Base-by-base conservation (phyloP, 345 rosid genomes). In the Noccaea bulbosa region DNA sequence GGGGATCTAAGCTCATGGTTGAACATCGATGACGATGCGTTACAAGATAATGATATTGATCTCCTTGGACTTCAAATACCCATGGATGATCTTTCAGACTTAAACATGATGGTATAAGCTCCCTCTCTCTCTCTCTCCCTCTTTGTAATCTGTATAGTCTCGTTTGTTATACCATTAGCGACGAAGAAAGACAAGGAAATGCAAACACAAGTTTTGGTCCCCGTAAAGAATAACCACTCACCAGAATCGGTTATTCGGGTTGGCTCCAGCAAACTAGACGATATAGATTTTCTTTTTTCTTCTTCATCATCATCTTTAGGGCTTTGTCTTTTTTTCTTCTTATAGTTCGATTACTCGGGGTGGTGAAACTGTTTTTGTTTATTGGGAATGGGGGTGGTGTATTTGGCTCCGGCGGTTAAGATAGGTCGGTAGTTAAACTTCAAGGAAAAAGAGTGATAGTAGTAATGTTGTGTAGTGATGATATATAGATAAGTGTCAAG, bases 31-130 rank as follows among this genome's bases (percentile, higher is more conserved):
- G 99, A 94, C 20, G 97, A 92, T 62, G 91, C 83, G 62, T 83
- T 92, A 74, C 97, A 85, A 76, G 97, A 91, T 75, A 67, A 47
- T 24, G 78, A 72, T 64, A 79, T 81, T 59, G 98, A 89, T 78
- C 89, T 88, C 68, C 83, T 87, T 84, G 98, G 99, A 69, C 99
- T 94, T 69, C 93, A 91, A 78, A 94, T 94, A 78, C 99, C 99
- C 43, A 91, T 89, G 99, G 99, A 94, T 75, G 99, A 94, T 77
- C 94, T 94, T 76, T 81, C 97, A 50, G 98, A 94, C 83, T 78
- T 94, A 61, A 85, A 91, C 78, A 88, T 91, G 99, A 91, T 89
- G 96, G 92, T 94, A 80, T 94, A 83, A 83, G 75, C 75, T 50
- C 69, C 48, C 52, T 59, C 45, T 40, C 63, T 34, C 52, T 43